Evolutionary conservation across 106 monocot genomes (phyloP), one percentile per base, ranked within the genome.

Genomic region (Agapanthus africanus): DNA sequence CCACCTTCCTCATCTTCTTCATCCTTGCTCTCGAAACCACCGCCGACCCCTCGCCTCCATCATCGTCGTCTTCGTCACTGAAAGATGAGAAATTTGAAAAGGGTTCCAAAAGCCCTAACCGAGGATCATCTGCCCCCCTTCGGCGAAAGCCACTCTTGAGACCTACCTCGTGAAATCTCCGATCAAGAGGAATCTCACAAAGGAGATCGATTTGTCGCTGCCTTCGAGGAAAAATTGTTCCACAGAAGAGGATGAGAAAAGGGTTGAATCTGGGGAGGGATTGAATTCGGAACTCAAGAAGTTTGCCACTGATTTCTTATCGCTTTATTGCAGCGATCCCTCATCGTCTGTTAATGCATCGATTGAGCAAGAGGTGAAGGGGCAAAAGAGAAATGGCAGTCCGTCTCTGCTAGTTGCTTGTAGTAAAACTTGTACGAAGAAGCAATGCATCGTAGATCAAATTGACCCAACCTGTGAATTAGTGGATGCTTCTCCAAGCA

Each of bases 231-330:
- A n/a, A n/a, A n/a, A n/a, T n/a, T 7, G 37, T 35, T 15, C 8
- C 0, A 28, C 40, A 44, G 18, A 2, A 4, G 1, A 37, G 23
- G 15, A 44, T 5, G 7, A 40, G 26, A 27, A 28, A 42, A 28
- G 41, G 28, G 19, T 13, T 11, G 40, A 65, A 40, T 27, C n/a
- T n/a, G n/a, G n/a, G n/a, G n/a, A n/a, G n/a, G 65, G 22, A 18
- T 9, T 21, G 0, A 82, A 65, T 68, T 51, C 32, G 36, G 85
- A 91, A 75, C 79, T 95, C 40, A 83, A 79, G 54, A 85, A 72
- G 66, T 95, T 95, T 70, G 85, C 95, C 0, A 72, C 78, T 9
- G 91, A 91, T 82, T 95, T 95, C 61, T 77, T 91, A 51, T 91
- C 95, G 34, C 50, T 95, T 40, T 95, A 95, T 67, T 95, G 94